Evolutionary conservation across 805 yeast species (phyloP).

Genomic region (Ascoidea asiatica): DNA sequence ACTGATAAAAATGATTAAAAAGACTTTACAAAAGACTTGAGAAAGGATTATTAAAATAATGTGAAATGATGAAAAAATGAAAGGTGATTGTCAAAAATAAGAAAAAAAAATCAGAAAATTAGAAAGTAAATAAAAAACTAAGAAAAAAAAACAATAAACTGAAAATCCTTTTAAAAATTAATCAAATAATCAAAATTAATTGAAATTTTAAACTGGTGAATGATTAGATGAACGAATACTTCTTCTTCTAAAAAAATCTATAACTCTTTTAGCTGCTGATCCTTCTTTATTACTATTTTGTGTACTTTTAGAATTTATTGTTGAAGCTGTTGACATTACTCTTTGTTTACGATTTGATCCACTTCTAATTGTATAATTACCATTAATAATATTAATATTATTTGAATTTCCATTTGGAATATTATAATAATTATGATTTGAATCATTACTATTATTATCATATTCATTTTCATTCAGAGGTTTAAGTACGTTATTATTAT

Average conservation of each 20-base stretch:
- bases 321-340: neutral
- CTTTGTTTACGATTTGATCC: neutral
- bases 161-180: too few relatives aligned
- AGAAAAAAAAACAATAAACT: too few relatives aligned
- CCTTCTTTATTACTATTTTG: constrained; percentile 37
- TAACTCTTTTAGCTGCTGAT: constrained; percentile 65
- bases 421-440: constrained; percentile 2
- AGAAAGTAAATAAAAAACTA: neutral
- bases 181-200: too few relatives aligned
- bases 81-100: neutral
- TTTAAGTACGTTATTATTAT: neutral
- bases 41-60: neutral
- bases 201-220: too few relatives aligned
- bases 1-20: neutral
- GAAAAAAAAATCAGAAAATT: neutral
- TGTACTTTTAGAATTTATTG: constrained; percentile 1
- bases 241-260: constrained; percentile 69
- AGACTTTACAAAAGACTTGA: neutral
- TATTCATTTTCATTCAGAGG: neutral
- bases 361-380: neutral
- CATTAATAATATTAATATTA: constrained; percentile 1
- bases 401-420: constrained; percentile 6
- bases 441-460: constrained; percentile 1
- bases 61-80: neutral
- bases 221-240: too few relatives aligned